Evolutionary conservation across 768 basidiomycete genomes (phyloP).

Genomic region (Leccinum subgranulosum): DNA sequence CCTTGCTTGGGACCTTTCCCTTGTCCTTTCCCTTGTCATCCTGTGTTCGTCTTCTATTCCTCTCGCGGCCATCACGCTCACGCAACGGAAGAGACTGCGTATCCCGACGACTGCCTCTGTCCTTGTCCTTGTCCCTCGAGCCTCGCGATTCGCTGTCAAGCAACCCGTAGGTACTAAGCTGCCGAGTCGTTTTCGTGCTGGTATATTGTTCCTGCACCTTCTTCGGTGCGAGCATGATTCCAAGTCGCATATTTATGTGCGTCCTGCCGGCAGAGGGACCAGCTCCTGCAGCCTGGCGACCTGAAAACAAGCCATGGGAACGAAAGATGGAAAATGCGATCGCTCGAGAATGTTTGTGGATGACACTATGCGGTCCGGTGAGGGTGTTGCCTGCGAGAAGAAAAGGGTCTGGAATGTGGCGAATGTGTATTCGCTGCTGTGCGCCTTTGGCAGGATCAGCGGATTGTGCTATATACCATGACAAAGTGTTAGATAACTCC

Average conservation of each 20-base stretch:
- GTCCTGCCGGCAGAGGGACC: conserved; percentile 13
- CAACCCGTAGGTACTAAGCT: conserved; percentile 64
- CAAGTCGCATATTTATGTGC: conserved; percentile 28
- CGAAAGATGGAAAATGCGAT: conserved; percentile 78
- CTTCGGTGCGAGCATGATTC: conserved; percentile 66
- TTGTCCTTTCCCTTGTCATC: conserved; percentile 19
- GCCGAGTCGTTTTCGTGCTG: conserved; percentile 68
- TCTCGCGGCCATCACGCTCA: conserved; percentile 24
- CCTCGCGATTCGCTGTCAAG: conserved; percentile 43
- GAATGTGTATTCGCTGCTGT: conserved; percentile 67
- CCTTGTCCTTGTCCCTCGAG: conserved; percentile 16
- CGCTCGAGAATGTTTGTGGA: conserved; percentile 82
- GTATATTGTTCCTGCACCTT: conserved; percentile 79
- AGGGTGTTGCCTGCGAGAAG: conserved; percentile 35
- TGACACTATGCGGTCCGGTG: conserved; percentile 60
- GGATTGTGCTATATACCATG: conserved; percentile 29
- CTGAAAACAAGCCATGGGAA: conserved; percentile 39
- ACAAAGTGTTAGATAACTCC: not conserved
- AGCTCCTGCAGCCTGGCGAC: conserved; percentile 10
- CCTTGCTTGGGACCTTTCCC: conserved; percentile 23
- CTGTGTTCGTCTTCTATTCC: conserved; percentile 15
- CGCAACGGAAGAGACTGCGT: conserved; percentile 12
- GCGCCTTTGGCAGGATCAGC: conserved; percentile 54
- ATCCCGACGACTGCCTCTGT: conserved; percentile 14
- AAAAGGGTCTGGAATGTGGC: conserved; percentile 51